Evolutionary conservation across 2,329 filamentous ascomycete species (phyloP), one percentile per base, ranked within the genome.

Genomic region (Cladosporium sp.): DNA sequence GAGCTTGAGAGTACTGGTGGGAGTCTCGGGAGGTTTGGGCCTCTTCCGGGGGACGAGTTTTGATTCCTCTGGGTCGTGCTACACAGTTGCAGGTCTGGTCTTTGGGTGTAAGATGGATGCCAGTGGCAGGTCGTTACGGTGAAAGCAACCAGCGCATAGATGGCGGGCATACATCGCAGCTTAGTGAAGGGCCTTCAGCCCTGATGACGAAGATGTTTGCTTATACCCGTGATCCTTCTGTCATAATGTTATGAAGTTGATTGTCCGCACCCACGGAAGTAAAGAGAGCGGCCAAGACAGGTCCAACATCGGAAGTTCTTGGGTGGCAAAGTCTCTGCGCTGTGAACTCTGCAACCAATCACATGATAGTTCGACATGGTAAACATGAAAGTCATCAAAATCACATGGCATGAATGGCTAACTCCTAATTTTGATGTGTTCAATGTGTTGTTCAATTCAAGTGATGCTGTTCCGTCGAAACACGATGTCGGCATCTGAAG

Each of bases 1-100:
- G 82, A 86, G 75, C 72, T 86, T 58, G 76, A 80, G 70, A 76
- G 72, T 21, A 63, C 48, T n/a, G 34, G 49, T 14, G 65, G 34
- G 6, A 34, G 34, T 23, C 34, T 63, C 7, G 60, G 60, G 6
- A 56, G 26, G 21, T 56, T 43, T 5, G 49, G 49, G 5, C 25
- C 60, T 21, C 60, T 63, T 54, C 60, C 49, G 14, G 32, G 25
- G 8, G 13, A 18, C 8, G 25, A 13, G n/a, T 13, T 46, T 5
- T 46, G 39, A 79, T 83, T n/a, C n/a, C n/a, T n/a, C n/a, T n/a
- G n/a, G n/a, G n/a, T n/a, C n/a, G n/a, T n/a, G n/a, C n/a, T 21
- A 5, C 8, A 46, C n/a, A 14, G 16, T 21, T n/a, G 39, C 21
- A 46, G 39, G 8, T 21, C 7, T 23, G 16, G n/a, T 21, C n/a